Conservation (phyloP, 2,329 filamentous ascomycete genomes). For the Mollisia scopiformis region DNA sequence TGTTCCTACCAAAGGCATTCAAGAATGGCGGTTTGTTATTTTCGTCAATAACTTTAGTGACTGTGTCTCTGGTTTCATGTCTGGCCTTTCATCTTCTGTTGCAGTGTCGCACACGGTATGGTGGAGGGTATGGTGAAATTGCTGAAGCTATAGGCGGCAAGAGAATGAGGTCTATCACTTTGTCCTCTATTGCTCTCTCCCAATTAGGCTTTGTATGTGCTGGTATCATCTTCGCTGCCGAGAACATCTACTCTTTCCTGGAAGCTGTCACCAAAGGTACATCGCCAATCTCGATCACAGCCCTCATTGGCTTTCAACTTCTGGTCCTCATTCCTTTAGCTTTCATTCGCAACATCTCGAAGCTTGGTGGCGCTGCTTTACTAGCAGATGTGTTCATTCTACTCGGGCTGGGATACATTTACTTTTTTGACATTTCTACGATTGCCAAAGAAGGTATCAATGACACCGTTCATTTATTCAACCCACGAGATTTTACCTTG, state of each 20-base stretch:
- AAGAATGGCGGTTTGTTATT: constrained; percentile 96
- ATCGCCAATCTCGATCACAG: constrained; percentile 80
- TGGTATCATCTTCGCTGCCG: constrained; percentile 93
- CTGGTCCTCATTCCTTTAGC: constrained; percentile 91
- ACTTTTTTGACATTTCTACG: constrained; percentile 88
- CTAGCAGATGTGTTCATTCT: constrained; percentile 93
- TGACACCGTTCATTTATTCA: constrained; percentile 83
- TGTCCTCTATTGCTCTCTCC: constrained; percentile 88
- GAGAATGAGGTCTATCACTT: constrained; percentile 83
- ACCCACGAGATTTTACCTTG: constrained; percentile 86
- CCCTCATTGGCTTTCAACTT: constrained; percentile 90
- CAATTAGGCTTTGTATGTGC: constrained; percentile 92
- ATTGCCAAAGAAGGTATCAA: constrained; percentile 73
- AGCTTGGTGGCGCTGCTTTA: constrained; percentile 90
- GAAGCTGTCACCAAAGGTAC: constrained; percentile 85
- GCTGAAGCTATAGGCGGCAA: constrained; percentile 86
- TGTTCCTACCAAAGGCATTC: constrained; percentile 89
- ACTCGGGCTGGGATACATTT: constrained; percentile 86
- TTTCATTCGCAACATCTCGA: constrained; percentile 91
- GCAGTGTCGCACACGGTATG: constrained; percentile 63
- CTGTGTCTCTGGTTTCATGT: constrained; percentile 96
- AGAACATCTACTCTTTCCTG: constrained; percentile 92
- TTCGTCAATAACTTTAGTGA: constrained; percentile 82
- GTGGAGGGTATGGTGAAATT: constrained; percentile 91
- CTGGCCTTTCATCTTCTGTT: constrained; percentile 79